Conservation (phyloP, 805 yeast species). For the Lipomyces yamadae region DNA sequence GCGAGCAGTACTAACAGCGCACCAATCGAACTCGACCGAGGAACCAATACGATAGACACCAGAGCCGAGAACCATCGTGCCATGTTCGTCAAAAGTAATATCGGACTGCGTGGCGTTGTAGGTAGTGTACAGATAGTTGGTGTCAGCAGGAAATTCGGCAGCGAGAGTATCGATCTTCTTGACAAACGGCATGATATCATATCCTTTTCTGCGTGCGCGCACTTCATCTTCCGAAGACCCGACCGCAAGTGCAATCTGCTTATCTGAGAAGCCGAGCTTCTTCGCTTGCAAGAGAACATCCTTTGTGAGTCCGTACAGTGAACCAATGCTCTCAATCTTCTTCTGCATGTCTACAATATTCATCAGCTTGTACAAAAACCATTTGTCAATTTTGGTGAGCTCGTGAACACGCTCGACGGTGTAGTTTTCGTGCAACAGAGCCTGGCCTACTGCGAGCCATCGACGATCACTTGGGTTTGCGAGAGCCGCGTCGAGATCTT, state of each 20-base stretch:
- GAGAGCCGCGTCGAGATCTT: conserved; percentile 77
- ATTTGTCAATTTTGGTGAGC: conserved; percentile 87
- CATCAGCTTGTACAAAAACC: conserved; percentile 93
- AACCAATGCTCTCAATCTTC: conserved; percentile 69
- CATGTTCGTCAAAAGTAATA: conserved; percentile 82
- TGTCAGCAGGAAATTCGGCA: conserved; percentile 97
- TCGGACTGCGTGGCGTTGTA: conserved; percentile 90
- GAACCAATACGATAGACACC: conserved; percentile 99
- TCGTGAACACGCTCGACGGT: conserved; percentile 92
- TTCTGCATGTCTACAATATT: conserved; percentile 90
- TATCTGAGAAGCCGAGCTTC: conserved; percentile 93
- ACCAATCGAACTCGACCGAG: conserved; percentile 98
- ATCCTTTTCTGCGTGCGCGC: conserved; percentile 77
- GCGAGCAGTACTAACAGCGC: conserved; percentile 96
- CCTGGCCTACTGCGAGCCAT: conserved; percentile 98
- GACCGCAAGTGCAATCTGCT: conserved; percentile 83
- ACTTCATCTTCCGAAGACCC: conserved; percentile 77
- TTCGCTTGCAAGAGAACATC: conserved; percentile 80
- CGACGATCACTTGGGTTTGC: conserved; percentile 93
- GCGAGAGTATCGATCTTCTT: conserved; percentile 97
- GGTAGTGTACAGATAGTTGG: conserved; percentile 94
- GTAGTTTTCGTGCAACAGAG: conserved; percentile 87
- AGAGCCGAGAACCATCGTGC: conserved; percentile 95
- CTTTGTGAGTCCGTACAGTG: conserved; percentile 62
- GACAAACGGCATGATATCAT: conserved; percentile 86